These are phyloP conservation scores for Trametes pubescens DNA, from an alignment of 1,284 basidiomycete genomes.

Conservation along the genomic window DNA sequence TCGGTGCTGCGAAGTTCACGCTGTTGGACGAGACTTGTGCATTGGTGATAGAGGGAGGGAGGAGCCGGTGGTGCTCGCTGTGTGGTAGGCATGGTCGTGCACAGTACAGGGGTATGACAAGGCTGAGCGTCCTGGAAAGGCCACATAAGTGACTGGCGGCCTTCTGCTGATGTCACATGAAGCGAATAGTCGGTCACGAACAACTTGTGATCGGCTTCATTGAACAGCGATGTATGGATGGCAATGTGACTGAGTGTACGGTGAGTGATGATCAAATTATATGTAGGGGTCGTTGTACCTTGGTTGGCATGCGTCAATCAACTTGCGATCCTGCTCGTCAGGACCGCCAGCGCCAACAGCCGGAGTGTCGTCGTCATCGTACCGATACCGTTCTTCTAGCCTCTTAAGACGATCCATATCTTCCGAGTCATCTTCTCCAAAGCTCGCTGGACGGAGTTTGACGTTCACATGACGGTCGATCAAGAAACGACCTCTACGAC, in stretches of 20 bases:
- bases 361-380: constrained; percentile 70
- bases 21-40: constrained; percentile 43
- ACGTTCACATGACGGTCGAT: constrained; percentile 71
- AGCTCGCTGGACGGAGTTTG: constrained; percentile 39
- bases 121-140: constrained; percentile 23
- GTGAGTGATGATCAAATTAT: constrained; percentile 8
- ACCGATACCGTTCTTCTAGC: constrained; percentile 72
- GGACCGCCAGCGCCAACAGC: constrained; percentile 64
- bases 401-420: constrained; percentile 49
- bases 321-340: constrained; percentile 71
- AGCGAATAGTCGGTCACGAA: constrained; percentile 57
- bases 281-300: constrained; percentile 51
- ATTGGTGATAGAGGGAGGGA: constrained; percentile 23
- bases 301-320: constrained; percentile 75
- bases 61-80: constrained; percentile 22
- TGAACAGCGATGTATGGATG: constrained; percentile 62
- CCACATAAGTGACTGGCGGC: constrained; percentile 35
- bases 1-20: constrained; percentile 38
- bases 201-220: constrained; percentile 52
- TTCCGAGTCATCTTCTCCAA: constrained; percentile 49
- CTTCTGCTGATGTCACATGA: constrained; percentile 46
- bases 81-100: constrained; percentile 15
- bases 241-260: constrained; percentile 56
- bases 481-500: constrained; percentile 83
- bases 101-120: constrained; percentile 4